phyloP scores from a whole-genome alignment of 306 rosid genomes.

The Sicyos edulis region DNA sequence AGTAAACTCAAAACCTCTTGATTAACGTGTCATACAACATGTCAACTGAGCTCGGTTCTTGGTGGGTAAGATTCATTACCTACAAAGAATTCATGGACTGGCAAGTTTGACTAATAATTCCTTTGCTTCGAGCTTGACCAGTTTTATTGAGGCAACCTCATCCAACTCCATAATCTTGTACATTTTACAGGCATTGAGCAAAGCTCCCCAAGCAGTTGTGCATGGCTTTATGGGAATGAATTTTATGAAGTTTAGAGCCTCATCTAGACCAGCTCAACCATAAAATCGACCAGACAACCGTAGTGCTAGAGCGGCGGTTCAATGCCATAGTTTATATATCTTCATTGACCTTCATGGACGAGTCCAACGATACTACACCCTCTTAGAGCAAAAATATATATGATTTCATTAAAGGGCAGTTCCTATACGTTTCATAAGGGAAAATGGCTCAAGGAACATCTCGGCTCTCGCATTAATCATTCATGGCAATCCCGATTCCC shows the following conservation, averaged over 20 bases:
- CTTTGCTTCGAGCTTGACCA: slow-evolving; percentile 47
- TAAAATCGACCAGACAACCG: slow-evolving; percentile 64
- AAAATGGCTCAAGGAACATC: slow-evolving; percentile 43
- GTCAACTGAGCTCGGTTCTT: too few species aligned
- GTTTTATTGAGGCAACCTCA: slow-evolving; percentile 38
- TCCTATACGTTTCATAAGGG: slow-evolving; percentile 39
- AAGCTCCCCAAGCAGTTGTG: slow-evolving; percentile 59
- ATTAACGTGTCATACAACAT: too few species aligned
- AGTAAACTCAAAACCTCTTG: too few species aligned
- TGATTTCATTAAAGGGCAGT: slow-evolving; percentile 41
- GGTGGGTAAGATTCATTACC: slow-evolving; percentile 39
- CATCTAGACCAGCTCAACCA: slow-evolving; percentile 51
- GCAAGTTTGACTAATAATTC: too few species aligned
- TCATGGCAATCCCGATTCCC: too few species aligned
- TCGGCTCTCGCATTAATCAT: too few species aligned
- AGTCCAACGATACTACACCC: slow-evolving; percentile 59
- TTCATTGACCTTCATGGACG: slow-evolving; percentile 57
- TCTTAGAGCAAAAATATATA: slow-evolving; percentile 41
- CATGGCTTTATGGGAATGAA: slow-evolving; percentile 60
- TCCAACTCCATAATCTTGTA: slow-evolving; percentile 41
- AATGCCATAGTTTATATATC: slow-evolving; percentile 31
- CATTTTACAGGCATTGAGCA: slow-evolving; percentile 55
- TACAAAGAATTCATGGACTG: slow-evolving; percentile 54
- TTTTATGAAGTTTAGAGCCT: slow-evolving; percentile 48
- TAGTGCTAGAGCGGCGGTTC: slow-evolving; percentile 53